phyloP scores from a whole-genome alignment of 2,329 filamentous ascomycete genomes.

The Colletotrichum cordylinicola region DNA sequence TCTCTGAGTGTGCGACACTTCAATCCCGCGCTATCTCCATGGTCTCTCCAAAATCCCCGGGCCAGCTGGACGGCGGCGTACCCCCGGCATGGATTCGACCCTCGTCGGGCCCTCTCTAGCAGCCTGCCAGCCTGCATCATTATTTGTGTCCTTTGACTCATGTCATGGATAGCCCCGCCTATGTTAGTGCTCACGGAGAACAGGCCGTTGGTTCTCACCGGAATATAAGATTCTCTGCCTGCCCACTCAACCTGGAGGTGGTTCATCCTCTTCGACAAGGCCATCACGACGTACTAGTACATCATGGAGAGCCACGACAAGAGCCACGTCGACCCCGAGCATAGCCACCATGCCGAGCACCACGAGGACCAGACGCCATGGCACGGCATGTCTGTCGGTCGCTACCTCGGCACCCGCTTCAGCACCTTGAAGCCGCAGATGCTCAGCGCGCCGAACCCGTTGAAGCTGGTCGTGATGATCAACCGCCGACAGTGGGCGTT shows the following conservation, averaged over 20 bases:
- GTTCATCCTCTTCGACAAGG: neutral
- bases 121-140: neutral
- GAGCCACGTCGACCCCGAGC: neutral
- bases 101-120: neutral
- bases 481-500: slow-evolving; percentile 59
- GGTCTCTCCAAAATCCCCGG: neutral
- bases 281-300: neutral
- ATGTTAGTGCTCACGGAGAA: neutral
- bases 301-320: slow-evolving; percentile 7
- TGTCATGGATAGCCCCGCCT: slow-evolving; percentile 6
- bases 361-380: slow-evolving; percentile 43
- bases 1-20: neutral
- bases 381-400: slow-evolving; percentile 52
- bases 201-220: neutral
- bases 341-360: neutral
- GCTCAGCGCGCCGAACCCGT: slow-evolving; percentile 58
- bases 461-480: slow-evolving; percentile 53
- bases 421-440: slow-evolving; percentile 63
- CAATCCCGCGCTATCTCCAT: neutral
- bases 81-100: neutral
- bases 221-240: neutral
- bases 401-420: slow-evolving; percentile 58
- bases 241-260: neutral
- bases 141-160: slow-evolving; percentile 3
- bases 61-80: neutral